A percentile compares a stretch with the other conserved stretches of the same genome.
These are phyloP conservation scores for Nemania diffusa DNA, from an alignment of 2,329 filamentous ascomycete species.

Conservation along the genomic window DNA sequence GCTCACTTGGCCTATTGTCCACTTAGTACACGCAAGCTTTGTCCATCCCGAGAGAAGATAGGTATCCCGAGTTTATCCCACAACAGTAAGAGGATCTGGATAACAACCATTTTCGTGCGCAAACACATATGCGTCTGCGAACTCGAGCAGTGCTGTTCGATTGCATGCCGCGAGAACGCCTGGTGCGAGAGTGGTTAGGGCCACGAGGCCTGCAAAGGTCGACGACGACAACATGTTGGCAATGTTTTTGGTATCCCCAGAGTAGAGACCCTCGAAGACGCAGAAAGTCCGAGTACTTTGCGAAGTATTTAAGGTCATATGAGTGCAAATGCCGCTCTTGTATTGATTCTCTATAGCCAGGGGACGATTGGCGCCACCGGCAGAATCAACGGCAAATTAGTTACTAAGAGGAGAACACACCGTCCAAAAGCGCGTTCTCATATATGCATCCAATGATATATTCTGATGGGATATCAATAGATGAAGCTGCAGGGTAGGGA, in stretches of 20 bases:
- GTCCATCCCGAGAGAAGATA: background rate
- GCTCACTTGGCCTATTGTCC: constrained; percentile 31
- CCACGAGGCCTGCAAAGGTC: constrained; percentile 14
- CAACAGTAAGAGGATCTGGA: background rate
- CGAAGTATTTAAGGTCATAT: constrained; percentile 9
- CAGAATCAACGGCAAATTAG: constrained; percentile 39
- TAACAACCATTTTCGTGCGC: constrained; percentile 36
- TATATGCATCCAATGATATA: constrained; percentile 18
- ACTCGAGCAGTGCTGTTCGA: constrained; percentile 32
- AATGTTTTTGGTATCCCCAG: background rate
- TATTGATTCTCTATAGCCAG: constrained; percentile 23
- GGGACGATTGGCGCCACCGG: constrained; percentile 28
- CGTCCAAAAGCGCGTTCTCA: constrained; percentile 4
- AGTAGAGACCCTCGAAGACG: background rate
- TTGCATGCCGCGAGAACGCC: constrained; percentile 30
- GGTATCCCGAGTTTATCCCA: background rate
- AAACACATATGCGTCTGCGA: constrained; percentile 37
- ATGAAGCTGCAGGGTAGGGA: constrained; percentile 20
- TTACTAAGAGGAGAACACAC: constrained; percentile 18
- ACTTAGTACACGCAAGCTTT: constrained; percentile 17
- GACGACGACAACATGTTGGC: constrained; percentile 24
- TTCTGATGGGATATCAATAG: constrained; percentile 13
- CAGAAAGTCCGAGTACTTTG: too few species aligned
- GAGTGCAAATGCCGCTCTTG: constrained; percentile 31
- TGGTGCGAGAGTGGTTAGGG: constrained; percentile 11